Conservation (phyloP, 208 protist genomes). For the Acanthamoeba royreba region DNA sequence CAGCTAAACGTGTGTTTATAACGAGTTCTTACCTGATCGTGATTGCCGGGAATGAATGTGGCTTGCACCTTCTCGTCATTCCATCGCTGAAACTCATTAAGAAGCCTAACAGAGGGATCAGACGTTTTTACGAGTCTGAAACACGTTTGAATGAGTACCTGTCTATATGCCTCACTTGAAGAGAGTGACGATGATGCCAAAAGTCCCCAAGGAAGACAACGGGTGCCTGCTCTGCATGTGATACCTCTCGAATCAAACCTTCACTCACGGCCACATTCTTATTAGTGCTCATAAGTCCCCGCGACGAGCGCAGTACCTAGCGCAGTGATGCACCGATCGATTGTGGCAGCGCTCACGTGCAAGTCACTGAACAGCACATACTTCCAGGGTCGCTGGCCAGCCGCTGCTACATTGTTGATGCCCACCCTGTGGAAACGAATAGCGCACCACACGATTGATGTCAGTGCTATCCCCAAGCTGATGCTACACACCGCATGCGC, state of each 20-base stretch:
- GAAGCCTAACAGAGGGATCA: too few species aligned
- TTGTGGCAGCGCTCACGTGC: constrained; percentile 12
- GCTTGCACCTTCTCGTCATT: background rate
- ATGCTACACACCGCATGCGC: too few species aligned
- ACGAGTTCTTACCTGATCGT: constrained; percentile 40
- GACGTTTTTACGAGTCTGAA: too few species aligned
- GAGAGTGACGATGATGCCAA: constrained; percentile 59
- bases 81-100: constrained; percentile 57
- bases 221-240: background rate
- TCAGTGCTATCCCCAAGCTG: too few species aligned
- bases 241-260: constrained; percentile 8
- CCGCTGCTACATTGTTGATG: too few species aligned
- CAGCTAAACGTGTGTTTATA: background rate
- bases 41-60: constrained; percentile 57
- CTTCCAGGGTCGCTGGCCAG: too few species aligned
- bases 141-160: too few species aligned
- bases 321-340: constrained; percentile 5
- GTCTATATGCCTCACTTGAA: constrained; percentile 63
- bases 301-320: background rate
- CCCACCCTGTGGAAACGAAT: too few species aligned
- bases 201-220: constrained; percentile 69
- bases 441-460: too few species aligned
- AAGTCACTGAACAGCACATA: constrained; percentile 14
- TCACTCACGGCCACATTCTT: background rate
- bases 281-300: background rate